These are phyloP conservation scores for Sporothrix pseudoabietina DNA, from an alignment of 2,329 filamentous ascomycete genomes.

Conservation along the genomic window DNA sequence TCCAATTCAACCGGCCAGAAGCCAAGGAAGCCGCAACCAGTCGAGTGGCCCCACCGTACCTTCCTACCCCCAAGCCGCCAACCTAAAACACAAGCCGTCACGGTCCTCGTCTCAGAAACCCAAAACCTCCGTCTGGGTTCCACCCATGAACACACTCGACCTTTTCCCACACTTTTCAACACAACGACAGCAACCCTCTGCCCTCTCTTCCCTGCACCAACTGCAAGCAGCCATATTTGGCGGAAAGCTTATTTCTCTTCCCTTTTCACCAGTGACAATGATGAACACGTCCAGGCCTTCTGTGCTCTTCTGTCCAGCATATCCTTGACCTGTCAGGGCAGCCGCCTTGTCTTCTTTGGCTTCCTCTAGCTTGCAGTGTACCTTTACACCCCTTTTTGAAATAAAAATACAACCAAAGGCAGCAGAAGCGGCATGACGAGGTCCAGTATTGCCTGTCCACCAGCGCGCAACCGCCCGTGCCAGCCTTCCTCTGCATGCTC, in stretches of 20 bases:
- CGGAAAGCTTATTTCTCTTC: slow-evolving; percentile 17
- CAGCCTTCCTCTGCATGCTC: neutral
- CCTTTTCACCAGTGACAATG: neutral
- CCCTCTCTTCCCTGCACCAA: neutral
- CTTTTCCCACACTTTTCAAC: neutral
- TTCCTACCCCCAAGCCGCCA: slow-evolving; percentile 12
- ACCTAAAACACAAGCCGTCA: slow-evolving; percentile 40
- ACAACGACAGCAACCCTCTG: neutral
- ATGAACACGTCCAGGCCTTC: neutral
- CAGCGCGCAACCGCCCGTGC: neutral
- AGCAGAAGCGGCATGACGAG: neutral
- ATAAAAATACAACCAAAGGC: slow-evolving; percentile 13
- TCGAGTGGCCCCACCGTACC: neutral
- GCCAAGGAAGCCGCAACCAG: neutral
- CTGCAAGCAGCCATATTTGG: neutral
- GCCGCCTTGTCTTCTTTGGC: neutral
- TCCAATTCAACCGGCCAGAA: neutral
- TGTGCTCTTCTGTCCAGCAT: neutral
- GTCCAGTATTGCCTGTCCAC: neutral
- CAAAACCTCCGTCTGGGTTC: slow-evolving; percentile 17
- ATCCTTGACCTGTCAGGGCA: neutral
- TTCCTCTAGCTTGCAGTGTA: neutral
- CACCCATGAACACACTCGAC: neutral
- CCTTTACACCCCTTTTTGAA: slow-evolving; percentile 8
- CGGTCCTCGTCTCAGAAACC: slow-evolving; percentile 39